Evolutionary conservation across 768 basidiomycete species (phyloP).

Genomic region (Rossbeevera mucosa): DNA sequence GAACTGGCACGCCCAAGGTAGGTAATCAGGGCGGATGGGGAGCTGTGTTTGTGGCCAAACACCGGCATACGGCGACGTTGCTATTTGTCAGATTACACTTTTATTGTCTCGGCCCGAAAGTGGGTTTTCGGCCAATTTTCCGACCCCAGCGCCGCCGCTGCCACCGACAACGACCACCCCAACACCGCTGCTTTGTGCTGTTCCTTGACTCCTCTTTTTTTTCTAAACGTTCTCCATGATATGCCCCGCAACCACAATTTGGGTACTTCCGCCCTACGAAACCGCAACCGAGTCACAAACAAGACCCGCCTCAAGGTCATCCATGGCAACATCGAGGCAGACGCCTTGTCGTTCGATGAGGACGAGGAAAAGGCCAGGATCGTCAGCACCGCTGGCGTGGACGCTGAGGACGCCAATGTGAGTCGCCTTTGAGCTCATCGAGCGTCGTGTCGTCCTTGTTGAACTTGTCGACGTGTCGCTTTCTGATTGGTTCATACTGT

Average conservation of each 20-base stretch:
- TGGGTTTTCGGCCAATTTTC: slow-evolving; percentile 60
- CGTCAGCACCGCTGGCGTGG: slow-evolving; percentile 81
- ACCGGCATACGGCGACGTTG: slow-evolving; percentile 28
- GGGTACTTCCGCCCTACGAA: slow-evolving; percentile 75
- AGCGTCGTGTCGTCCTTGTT: slow-evolving; percentile 40
- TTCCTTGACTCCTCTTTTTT: slow-evolving; percentile 39
- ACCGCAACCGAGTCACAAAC: slow-evolving; percentile 88
- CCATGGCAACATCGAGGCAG: slow-evolving; percentile 77
- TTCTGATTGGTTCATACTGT: slow-evolving; percentile 44
- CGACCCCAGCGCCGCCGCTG: slow-evolving; percentile 54
- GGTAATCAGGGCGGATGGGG: slow-evolving; percentile 23
- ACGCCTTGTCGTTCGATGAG: slow-evolving; percentile 75
- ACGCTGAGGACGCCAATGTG: slow-evolving; percentile 92
- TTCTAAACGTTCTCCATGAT: slow-evolving; percentile 58
- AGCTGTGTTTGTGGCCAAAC: slow-evolving; percentile 29
- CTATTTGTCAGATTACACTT: slow-evolving; percentile 29
- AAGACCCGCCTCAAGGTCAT: slow-evolving; percentile 86
- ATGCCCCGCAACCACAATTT: slow-evolving; percentile 81
- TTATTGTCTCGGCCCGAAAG: slow-evolving; percentile 51
- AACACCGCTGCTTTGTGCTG: slow-evolving; percentile 24
- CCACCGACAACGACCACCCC: slow-evolving; percentile 43
- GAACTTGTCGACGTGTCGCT: slow-evolving; percentile 38
- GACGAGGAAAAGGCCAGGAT: slow-evolving; percentile 83
- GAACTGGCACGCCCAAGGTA: slow-evolving; percentile 18
- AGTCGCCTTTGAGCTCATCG: slow-evolving; percentile 41